Percentiles rank a stretch among this genome's conserved stretches.
Evolutionary conservation across 768 basidiomycete genomes (phyloP).

Genomic region (Mycena venus): DNA sequence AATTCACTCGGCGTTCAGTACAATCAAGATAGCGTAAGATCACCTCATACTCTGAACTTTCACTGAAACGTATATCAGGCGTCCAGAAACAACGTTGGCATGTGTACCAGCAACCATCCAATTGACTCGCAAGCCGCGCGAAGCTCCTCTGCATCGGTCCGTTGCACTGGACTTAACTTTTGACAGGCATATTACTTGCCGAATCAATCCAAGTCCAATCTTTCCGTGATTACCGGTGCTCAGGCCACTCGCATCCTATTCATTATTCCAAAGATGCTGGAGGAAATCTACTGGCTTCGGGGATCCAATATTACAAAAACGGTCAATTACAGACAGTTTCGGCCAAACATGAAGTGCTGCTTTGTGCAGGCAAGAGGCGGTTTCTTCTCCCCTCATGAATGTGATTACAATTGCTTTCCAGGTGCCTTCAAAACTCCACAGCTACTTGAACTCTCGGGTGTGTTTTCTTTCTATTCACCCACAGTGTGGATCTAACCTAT

Average conservation of each 20-base stretch:
- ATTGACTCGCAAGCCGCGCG: neutral
- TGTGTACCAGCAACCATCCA: conserved; percentile 22
- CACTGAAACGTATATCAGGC: neutral
- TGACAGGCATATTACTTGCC: conserved; percentile 66
- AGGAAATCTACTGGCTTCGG: conserved; percentile 29
- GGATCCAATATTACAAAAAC: conserved; percentile 36
- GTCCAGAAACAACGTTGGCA: conserved; percentile 35
- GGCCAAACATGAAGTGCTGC: conserved; percentile 61
- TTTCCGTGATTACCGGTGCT: conserved; percentile 39
- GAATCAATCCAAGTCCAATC: conserved; percentile 53
- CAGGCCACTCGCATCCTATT: conserved; percentile 38
- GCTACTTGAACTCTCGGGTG: conserved; percentile 46
- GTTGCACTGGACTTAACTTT: neutral
- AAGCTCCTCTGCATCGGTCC: conserved; percentile 13
- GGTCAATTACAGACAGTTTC: conserved; percentile 32
- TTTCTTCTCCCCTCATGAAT: neutral
- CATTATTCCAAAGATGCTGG: neutral
- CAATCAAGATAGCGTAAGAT: conserved; percentile 10
- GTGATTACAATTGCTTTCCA: conserved; percentile 1
- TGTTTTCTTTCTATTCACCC: neutral
- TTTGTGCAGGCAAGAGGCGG: conserved; percentile 49
- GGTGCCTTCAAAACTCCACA: conserved; percentile 47
- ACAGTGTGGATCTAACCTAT: neutral
- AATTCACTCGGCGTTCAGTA: conserved; percentile 11
- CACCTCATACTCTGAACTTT: no score